phyloP scores from a whole-genome alignment of 768 basidiomycete genomes.

The Mycena vulgaris region DNA sequence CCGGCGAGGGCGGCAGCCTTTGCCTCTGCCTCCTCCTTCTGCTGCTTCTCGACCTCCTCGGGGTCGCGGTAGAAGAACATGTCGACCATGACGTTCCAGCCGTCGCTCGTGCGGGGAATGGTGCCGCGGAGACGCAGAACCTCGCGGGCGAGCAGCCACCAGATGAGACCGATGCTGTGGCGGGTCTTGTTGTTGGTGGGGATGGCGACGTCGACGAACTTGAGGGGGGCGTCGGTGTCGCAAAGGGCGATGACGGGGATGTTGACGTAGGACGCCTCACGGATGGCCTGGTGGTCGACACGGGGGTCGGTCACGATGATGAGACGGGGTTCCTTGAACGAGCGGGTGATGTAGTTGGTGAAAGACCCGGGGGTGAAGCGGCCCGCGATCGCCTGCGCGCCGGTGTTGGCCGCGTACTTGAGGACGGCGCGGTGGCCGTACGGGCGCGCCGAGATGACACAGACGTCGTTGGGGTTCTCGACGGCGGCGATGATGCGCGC shows the following conservation, averaged over 20 bases:
- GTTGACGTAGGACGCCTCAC: slow-evolving; percentile 99
- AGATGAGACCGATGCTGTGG: slow-evolving; percentile 96
- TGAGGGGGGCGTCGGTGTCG: slow-evolving; percentile 98
- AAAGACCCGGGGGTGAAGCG: slow-evolving; percentile 99
- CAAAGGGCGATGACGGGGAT: slow-evolving; percentile 99
- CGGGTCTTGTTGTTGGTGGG: slow-evolving; percentile 99
- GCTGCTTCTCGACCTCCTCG: slow-evolving; percentile 99
- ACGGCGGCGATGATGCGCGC: slow-evolving; percentile 98
- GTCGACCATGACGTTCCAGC: slow-evolving; percentile 99
- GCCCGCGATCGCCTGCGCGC: slow-evolving; percentile 98
- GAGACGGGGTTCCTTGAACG: slow-evolving; percentile 99
- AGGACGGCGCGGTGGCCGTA: slow-evolving; percentile 99
- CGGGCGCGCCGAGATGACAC: slow-evolving; percentile 97
- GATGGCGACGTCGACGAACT: slow-evolving; percentile 98
- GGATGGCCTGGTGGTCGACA: slow-evolving; percentile 99
- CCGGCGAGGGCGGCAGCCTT: slow-evolving; percentile 78
- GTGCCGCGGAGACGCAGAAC: slow-evolving; percentile 96
- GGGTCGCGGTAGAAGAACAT: slow-evolving; percentile 99
- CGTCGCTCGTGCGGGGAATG: slow-evolving; percentile 90
- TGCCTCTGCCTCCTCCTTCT: slow-evolving; percentile 92
- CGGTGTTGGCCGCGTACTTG: slow-evolving; percentile 98
- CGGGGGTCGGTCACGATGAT: slow-evolving; percentile 99
- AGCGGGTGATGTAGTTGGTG: slow-evolving; percentile 99
- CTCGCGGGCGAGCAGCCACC: slow-evolving; percentile 98
- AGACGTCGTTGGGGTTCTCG: slow-evolving; percentile 98